phyloP scores from a whole-genome alignment of 2,329 filamentous ascomycete genomes.

The Microcyclospora pomicola region DNA sequence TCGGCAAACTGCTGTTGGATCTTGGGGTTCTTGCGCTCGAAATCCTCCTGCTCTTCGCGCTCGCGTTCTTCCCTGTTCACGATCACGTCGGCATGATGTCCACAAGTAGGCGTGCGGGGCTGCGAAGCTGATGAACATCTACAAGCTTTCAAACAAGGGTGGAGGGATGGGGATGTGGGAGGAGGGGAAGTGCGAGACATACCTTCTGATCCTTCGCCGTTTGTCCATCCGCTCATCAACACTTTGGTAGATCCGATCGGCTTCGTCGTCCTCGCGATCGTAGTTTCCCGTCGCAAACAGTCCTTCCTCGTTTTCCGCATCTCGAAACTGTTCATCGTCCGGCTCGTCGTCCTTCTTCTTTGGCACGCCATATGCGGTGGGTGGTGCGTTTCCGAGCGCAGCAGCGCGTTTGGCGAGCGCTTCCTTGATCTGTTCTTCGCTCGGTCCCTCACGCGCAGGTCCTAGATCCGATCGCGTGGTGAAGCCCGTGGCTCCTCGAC shows the following conservation, averaged over 20 bases:
- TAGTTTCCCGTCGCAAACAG: constrained; percentile 92
- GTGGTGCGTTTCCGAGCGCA: constrained; percentile 58
- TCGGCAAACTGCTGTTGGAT: constrained; percentile 97
- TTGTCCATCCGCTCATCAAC: constrained; percentile 96
- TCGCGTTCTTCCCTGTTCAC: constrained; percentile 80
- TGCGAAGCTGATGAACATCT: constrained; percentile 21
- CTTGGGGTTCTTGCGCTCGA: constrained; percentile 94
- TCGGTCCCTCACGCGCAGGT: constrained; percentile 85
- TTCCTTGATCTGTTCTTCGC: constrained; percentile 96
- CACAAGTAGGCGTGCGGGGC: constrained; percentile 35
- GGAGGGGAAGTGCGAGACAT: constrained; percentile 34
- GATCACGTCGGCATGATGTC: constrained; percentile 66
- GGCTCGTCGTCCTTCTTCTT: constrained; percentile 60
- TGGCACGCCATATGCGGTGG: constrained; percentile 56
- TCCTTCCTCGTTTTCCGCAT: constrained; percentile 93
- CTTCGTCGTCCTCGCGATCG: constrained; percentile 95
- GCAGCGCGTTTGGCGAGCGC: constrained; percentile 87
- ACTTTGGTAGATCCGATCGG: constrained; percentile 86
- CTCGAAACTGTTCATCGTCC: constrained; percentile 73
- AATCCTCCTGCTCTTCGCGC: constrained; percentile 78
- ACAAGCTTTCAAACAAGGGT: constrained; percentile 11
- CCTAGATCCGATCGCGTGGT: constrained; percentile 94
- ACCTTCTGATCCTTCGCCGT: constrained; percentile 74
- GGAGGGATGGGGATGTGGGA: constrained; percentile 5
- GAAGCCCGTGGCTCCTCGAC: constrained; percentile 94